Percentiles rank a stretch among this genome's conserved stretches.
Conservation (phyloP, 441 rosid genomes). For the Gossypium laxum region DNA sequence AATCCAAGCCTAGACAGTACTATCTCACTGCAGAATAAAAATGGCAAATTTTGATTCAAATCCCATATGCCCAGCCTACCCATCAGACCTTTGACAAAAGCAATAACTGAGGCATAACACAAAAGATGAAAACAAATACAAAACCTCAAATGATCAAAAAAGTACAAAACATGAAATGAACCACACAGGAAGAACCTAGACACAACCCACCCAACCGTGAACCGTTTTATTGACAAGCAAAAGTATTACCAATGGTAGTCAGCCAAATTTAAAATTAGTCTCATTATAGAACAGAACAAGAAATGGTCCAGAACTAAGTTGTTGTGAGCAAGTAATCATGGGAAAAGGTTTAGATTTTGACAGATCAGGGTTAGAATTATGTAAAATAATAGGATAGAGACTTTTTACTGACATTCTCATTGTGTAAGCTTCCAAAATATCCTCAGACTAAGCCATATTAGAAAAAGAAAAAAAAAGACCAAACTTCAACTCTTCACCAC, state of each 20-base stretch:
- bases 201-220: background rate
- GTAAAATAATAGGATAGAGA: background rate
- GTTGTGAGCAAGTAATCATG: background rate
- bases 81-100: background rate
- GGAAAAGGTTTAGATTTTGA: background rate
- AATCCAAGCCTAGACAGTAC: background rate
- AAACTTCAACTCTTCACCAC: slow-evolving; percentile 1
- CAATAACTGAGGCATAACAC: background rate
- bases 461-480: background rate
- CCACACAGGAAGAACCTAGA: background rate
- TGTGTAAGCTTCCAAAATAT: background rate
- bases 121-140: background rate
- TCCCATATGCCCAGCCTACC: background rate
- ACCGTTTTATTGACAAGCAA: background rate
- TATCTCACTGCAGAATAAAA: background rate
- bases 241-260: background rate
- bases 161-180: background rate
- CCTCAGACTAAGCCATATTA: background rate
- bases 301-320: background rate
- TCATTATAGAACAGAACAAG: background rate
- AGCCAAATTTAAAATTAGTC: background rate
- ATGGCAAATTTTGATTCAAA: background rate
- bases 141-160: background rate
- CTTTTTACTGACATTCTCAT: background rate
- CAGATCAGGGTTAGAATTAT: background rate